Base-by-base conservation (phyloP, 2,329 filamentous ascomycete species). In the Apiospora sp. region DNA sequence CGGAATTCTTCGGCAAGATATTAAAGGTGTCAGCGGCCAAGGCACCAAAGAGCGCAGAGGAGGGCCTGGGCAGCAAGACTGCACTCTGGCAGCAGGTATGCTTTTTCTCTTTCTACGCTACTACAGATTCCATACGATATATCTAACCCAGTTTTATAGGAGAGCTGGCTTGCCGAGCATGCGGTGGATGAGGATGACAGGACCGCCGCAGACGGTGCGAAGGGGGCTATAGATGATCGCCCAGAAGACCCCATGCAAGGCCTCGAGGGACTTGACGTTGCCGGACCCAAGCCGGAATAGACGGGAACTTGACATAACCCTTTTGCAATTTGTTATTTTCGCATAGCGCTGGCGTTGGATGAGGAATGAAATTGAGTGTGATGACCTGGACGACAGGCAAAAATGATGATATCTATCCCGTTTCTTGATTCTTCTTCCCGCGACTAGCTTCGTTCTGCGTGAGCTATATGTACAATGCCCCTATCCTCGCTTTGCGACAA, bases 61-160 rank as follows among this genome's bases (percentile, higher is more conserved):
- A 97, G 81, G 95, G 95, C 0, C 82, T 99, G 64, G 95, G 96
- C 34, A 97, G 94, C 85, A 97, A 95, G 84, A 98, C 93, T 64
- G 97, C 96, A 43, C 88, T 99, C 68, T 99, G 96, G 97, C 94
- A 98, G 82, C 96, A 98, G 92, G 96, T 98, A 84, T 69, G 89
- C 83, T 34, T 71, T n/a, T 43, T 44, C 70, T 74, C 69, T n/a
- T 5, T 37, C 69, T 44, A 24, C 67, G 61, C 73, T n/a, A 41
- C 19, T 64, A 64, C 71, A 37, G 71, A 68, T 27, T 8, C 41
- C 27, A 37, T 37, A 27, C 6, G 19, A 67, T 22, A 22, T 72
- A 41, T 41, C 77, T 80, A 74, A 80, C 58, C 58, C 30, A 73
- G 67, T 51, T 78, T 77, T 75, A 73, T 77, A 98, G 96, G 97